Base-by-base conservation (phyloP, 2,329 filamentous ascomycete genomes). In the Cyanodermella asteris region DNA sequence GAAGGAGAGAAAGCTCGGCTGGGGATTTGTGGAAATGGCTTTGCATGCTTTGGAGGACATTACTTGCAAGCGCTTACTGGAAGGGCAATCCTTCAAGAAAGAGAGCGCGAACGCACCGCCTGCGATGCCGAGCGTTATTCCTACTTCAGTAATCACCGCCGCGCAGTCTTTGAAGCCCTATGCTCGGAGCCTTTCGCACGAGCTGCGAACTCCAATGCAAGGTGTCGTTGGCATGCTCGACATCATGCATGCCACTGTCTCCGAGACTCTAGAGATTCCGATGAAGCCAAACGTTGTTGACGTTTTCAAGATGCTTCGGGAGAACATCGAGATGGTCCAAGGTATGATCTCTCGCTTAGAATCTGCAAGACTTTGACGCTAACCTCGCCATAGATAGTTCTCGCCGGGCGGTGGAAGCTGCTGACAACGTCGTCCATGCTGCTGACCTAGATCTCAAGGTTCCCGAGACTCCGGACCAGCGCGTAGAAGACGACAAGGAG, bases 381-480 rank as follows among this genome's bases (percentile, higher is more conserved):
- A 19, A 34, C 16, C 11, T 22, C 18, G 31, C 23, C 11, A 37
- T 34, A 67, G 72, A 76, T 39, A 75, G 69, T 41, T 72, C 72
- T 27, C 60, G 69, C 39, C 57, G 72, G 31, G 72, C 72, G 2
- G 67, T 77, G 4, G 72, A 76, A 44, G 72, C 72, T 12, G 72
- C 72, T 6, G 72, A 77, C 42, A 77, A 77, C 36, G 70, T 77
- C 11, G 71, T 77, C 7, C 69, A 76, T 44, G 72, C 72, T 8
- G 75, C 75, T 36, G 72, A 76, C 38, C 62, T 76, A 45, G 71
- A 76, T 38, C 72, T 76, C 67, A 64, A 72, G 36, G 59, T 77
- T 20, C 71, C 72, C n/a, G 65, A 72, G 33, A 65, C 61, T 8
- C 64, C 62, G 6, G 44, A 53, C 22, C 49, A 51, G 18, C 51